Percentiles rank a stretch among this genome's conserved stretches.
Conservation (phyloP, 495 filamentous ascomycete species). For the Apiosordaria backusii region DNA sequence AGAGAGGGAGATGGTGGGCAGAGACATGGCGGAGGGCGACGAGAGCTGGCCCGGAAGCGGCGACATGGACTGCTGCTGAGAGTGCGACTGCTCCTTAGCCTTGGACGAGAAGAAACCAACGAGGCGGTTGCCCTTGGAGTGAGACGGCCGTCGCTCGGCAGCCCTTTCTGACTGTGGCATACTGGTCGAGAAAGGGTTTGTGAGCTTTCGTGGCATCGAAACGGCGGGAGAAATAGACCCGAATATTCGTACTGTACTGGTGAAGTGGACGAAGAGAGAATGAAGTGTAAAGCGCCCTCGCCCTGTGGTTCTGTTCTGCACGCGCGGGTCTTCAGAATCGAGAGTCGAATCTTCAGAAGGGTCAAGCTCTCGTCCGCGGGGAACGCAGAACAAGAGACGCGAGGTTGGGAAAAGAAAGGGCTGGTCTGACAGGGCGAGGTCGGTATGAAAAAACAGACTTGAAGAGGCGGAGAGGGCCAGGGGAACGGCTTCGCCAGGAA, state of each 20-base stretch:
- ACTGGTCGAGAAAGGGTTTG: conserved; percentile 39
- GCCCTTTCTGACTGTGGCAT: conserved; percentile 39
- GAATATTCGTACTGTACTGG: conserved; percentile 3
- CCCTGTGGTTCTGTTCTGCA: conserved; percentile 8
- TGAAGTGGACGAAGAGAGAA: conserved; percentile 11
- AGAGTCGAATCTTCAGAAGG: neutral
- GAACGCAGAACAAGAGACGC: neutral
- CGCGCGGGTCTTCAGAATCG: neutral
- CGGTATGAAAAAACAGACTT: neutral
- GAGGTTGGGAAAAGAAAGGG: neutral
- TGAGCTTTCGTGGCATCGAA: conserved; percentile 53
- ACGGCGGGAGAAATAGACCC: neutral
- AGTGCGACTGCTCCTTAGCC: conserved; percentile 53
- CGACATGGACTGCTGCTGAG: conserved; percentile 56
- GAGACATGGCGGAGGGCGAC: conserved; percentile 57
- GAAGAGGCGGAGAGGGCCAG: neutral
- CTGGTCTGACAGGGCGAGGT: neutral
- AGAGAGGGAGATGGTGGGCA: conserved; percentile 91
- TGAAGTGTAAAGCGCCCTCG: conserved; percentile 5
- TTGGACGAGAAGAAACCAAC: conserved; percentile 63
- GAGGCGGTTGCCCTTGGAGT: conserved; percentile 55
- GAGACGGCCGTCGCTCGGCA: conserved; percentile 51
- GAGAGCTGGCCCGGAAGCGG: conserved; percentile 57
- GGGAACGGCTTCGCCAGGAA: neutral
- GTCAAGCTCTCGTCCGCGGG: neutral